These are phyloP conservation scores for Escovopsis sp. DNA, from an alignment of 2,329 filamentous ascomycete genomes.

Conservation along the genomic window DNA sequence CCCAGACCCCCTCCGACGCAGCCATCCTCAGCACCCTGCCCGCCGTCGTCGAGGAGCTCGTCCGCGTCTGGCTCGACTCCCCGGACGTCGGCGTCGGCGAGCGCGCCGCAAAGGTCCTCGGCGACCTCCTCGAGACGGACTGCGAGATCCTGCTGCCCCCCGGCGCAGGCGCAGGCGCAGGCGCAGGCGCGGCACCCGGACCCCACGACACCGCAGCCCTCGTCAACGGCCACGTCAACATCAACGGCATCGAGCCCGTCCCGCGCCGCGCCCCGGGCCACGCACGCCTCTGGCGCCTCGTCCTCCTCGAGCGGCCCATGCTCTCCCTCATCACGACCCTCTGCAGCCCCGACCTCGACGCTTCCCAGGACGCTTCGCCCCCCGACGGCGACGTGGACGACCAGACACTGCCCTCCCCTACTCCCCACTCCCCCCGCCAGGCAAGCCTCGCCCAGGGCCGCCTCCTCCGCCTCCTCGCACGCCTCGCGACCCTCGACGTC, in stretches of 20 bases:
- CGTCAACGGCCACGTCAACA: slow-evolving; percentile 8
- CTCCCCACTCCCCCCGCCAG: slow-evolving; percentile 19
- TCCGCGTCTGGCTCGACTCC: slow-evolving; percentile 38
- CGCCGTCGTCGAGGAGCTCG: slow-evolving; percentile 30
- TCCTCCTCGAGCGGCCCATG: slow-evolving; percentile 31
- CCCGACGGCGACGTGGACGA: no score
- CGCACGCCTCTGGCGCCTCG: slow-evolving; percentile 37
- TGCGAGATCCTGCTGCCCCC: slow-evolving; percentile 24
- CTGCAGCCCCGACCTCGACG: slow-evolving; percentile 16
- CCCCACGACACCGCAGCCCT: no score
- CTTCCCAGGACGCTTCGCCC: no score
- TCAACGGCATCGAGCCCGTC: slow-evolving; percentile 22
- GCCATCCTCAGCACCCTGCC: slow-evolving; percentile 36
- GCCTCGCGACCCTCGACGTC: slow-evolving; percentile 33
- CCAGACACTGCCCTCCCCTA: no score
- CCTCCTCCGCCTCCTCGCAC: slow-evolving; percentile 35
- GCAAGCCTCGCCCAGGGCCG: slow-evolving; percentile 37
- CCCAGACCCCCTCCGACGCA: slow-evolving; percentile 30
- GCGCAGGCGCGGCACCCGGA: no score
- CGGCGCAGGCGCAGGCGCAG: slow-evolving; percentile 9
- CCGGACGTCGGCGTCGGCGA: slow-evolving; percentile 42
- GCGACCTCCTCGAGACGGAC: slow-evolving; percentile 41
- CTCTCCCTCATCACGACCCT: slow-evolving; percentile 28
- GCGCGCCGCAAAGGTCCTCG: slow-evolving; percentile 33
- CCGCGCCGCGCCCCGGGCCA: slow-evolving; percentile 30